Evolutionary conservation across 2,329 filamentous ascomycete genomes (phyloP).

Genomic region (Penicillium fuscoglaucum): DNA sequence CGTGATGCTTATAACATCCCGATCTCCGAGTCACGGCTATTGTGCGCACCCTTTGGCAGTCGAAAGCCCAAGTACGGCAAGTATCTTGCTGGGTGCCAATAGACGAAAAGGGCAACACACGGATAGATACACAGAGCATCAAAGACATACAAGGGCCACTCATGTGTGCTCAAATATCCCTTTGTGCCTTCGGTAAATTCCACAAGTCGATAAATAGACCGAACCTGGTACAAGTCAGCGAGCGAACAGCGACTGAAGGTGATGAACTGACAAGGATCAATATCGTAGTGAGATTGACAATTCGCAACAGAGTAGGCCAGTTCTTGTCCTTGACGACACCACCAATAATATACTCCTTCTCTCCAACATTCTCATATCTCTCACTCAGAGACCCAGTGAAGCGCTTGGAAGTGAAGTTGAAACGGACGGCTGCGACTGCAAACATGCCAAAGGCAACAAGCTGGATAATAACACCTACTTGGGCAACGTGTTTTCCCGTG

Average conservation of each 20-base stretch:
- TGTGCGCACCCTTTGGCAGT: constrained; percentile 30
- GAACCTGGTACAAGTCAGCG: constrained; percentile 27
- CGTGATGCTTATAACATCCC: background rate
- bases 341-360: constrained; percentile 22
- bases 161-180: constrained; percentile 45
- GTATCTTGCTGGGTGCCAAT: constrained; percentile 37
- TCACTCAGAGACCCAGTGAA: constrained; percentile 36
- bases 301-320: constrained; percentile 35
- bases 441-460: constrained; percentile 50
- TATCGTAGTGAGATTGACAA: constrained; percentile 32
- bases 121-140: constrained; percentile 45
- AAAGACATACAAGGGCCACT: constrained; percentile 49
- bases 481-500: constrained; percentile 41
- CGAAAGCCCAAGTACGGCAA: constrained; percentile 36
- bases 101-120: constrained; percentile 31
- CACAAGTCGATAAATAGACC: constrained; percentile 50
- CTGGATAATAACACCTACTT: constrained; percentile 47
- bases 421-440: constrained; percentile 47
- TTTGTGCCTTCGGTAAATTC: constrained; percentile 49
- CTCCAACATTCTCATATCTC: constrained; percentile 24
- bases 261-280: constrained; percentile 32
- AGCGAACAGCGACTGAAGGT: background rate
- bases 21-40: background rate
- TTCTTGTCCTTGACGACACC: constrained; percentile 26
- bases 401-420: constrained; percentile 48